These are phyloP conservation scores for Elsinoe necatrix DNA, from an alignment of 2,329 filamentous ascomycete genomes.

Conservation along the genomic window DNA sequence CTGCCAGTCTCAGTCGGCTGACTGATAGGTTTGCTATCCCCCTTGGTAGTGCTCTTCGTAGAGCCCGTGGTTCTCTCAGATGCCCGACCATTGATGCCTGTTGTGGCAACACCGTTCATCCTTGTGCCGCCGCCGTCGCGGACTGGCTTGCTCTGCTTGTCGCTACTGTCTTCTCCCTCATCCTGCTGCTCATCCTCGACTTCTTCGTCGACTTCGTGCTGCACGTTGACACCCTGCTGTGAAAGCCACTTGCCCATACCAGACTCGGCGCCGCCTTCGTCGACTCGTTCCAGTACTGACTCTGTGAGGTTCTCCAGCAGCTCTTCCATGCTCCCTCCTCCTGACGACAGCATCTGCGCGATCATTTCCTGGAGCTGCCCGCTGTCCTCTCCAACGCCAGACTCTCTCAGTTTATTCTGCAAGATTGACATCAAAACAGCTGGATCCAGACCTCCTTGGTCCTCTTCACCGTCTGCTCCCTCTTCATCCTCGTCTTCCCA, in stretches of 20 bases:
- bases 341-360: slow-evolving; percentile 37
- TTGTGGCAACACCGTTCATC: neutral
- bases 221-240: slow-evolving; percentile 26
- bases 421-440: slow-evolving; percentile 31
- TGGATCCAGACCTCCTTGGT: slow-evolving; percentile 28
- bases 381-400: slow-evolving; percentile 21
- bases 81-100: neutral
- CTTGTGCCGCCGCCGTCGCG: neutral
- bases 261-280: slow-evolving; percentile 22
- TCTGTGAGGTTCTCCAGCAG: slow-evolving; percentile 36
- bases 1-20: slow-evolving; percentile 5
- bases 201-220: slow-evolving; percentile 21
- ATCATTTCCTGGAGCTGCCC: slow-evolving; percentile 30
- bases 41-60: neutral
- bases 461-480: slow-evolving; percentile 17
- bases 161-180: neutral
- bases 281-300: slow-evolving; percentile 32
- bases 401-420: slow-evolving; percentile 25
- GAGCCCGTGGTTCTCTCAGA: neutral
- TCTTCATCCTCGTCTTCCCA: slow-evolving; percentile 18
- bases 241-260: slow-evolving; percentile 28
- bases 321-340: slow-evolving; percentile 34
- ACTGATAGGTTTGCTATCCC: neutral
- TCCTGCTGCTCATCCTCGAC: slow-evolving; percentile 21
- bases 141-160: neutral